Conservation (phyloP, 1,284 basidiomycete genomes). For the Tilletiaria anomala region DNA sequence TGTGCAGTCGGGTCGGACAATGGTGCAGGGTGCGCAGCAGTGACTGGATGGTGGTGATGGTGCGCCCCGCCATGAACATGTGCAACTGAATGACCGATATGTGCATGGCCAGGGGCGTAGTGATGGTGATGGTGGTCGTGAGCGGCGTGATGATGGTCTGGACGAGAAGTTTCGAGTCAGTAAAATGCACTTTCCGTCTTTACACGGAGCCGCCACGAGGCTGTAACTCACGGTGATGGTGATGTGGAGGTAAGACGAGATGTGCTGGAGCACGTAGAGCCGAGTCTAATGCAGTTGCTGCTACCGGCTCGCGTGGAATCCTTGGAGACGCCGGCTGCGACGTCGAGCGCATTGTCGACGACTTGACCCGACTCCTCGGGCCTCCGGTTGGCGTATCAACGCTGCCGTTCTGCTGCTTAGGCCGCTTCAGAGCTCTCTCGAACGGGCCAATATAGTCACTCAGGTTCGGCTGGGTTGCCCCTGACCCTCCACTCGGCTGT, state of each 20-base stretch:
- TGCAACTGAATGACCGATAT: too few relatives aligned
- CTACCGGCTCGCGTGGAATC: slow-evolving; percentile 6
- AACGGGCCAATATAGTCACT: too few relatives aligned
- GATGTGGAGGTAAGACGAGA: slow-evolving; percentile 3
- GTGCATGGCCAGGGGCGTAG: slow-evolving; percentile 10
- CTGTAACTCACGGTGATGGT: too few relatives aligned
- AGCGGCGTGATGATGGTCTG: slow-evolving; percentile 18
- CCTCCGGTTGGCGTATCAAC: too few relatives aligned
- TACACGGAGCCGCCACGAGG: slow-evolving; percentile 2
- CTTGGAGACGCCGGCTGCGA: slow-evolving; percentile 6
- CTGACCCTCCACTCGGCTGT: neutral
- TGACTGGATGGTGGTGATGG: slow-evolving; percentile 15
- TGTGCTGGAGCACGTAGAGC: slow-evolving; percentile 1
- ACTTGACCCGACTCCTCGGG: neutral
- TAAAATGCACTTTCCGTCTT: slow-evolving; percentile 1
- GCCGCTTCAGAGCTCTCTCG: too few relatives aligned
- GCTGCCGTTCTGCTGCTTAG: too few relatives aligned
- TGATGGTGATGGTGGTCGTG: slow-evolving; percentile 10
- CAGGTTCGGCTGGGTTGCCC: too few relatives aligned
- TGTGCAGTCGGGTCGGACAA: neutral
- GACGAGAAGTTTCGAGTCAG: slow-evolving; percentile 2
- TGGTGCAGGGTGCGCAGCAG: slow-evolving; percentile 2
- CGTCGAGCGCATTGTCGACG: neutral
- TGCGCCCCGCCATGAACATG: too few relatives aligned
- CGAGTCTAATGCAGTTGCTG: neutral